Percentiles rank a stretch among this genome's conserved stretches.
phyloP scores from a whole-genome alignment of 768 basidiomycete genomes.

The Agrocybe praecox region DNA sequence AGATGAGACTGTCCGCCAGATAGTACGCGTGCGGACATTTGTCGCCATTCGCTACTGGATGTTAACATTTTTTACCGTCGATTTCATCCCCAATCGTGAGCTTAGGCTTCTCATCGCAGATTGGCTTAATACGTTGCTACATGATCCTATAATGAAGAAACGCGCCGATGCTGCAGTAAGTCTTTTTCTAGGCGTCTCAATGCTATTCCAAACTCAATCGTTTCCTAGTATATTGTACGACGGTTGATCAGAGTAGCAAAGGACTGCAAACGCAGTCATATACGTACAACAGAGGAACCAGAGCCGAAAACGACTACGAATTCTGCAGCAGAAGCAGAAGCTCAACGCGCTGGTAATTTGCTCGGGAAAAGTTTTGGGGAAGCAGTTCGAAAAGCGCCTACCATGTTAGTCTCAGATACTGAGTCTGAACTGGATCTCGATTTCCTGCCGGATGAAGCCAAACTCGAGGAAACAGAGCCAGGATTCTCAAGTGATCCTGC shows the following conservation, averaged over 20 bases:
- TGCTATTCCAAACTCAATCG: background rate
- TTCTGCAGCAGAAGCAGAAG: conserved; percentile 28
- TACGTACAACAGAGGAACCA: conserved; percentile 37
- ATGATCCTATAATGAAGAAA: conserved; percentile 68
- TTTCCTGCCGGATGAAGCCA: conserved; percentile 58
- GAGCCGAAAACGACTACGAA: conserved; percentile 33
- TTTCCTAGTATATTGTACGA: conserved; percentile 70
- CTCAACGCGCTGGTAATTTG: conserved; percentile 40
- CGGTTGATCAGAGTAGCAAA: conserved; percentile 83
- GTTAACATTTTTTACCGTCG: conserved; percentile 86
- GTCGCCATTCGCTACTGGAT: conserved; percentile 92
- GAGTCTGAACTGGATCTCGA: conserved; percentile 82
- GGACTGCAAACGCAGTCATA: conserved; percentile 75
- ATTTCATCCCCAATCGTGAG: conserved; percentile 83
- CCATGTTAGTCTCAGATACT: conserved; percentile 37
- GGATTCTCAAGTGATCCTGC: conserved; percentile 45
- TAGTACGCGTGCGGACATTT: conserved; percentile 88
- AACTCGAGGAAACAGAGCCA: conserved; percentile 27
- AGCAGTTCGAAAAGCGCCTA: conserved; percentile 43
- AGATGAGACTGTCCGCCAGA: conserved; percentile 72
- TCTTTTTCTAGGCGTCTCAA: conserved; percentile 18
- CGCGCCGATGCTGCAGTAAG: conserved; percentile 75
- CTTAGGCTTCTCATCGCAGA: conserved; percentile 70
- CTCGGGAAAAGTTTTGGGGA: conserved; percentile 71
- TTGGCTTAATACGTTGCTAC: conserved; percentile 80